A percentile compares a stretch with the other conserved stretches of the same genome.
These are phyloP conservation scores for Neltuma alba DNA, from an alignment of 306 rosid species.

Conservation along the genomic window DNA sequence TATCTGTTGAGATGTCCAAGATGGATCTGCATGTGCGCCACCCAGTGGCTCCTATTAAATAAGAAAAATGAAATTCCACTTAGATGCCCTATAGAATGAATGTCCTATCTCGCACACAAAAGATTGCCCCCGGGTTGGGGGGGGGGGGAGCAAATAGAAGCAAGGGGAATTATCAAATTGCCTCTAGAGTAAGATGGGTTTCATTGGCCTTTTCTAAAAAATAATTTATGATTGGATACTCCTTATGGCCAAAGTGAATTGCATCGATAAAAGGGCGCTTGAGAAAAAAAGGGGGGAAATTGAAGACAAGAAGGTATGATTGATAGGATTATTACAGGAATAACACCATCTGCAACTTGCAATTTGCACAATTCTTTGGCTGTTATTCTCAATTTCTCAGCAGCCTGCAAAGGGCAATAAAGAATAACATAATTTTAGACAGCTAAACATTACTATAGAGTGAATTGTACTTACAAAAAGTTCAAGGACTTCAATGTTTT, in stretches of 20 bases:
- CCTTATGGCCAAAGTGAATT: constrained; percentile 13
- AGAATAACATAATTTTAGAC: constrained; percentile 27
- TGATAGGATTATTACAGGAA: constrained; percentile 71
- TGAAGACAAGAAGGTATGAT: constrained; percentile 18
- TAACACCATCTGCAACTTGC: constrained; percentile 82
- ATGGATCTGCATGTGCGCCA: constrained; percentile 91
- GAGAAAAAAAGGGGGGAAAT: background rate
- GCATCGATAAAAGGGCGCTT: background rate
- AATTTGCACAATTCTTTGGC: constrained; percentile 67
- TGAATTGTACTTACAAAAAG: background rate
- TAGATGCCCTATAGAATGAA: constrained; percentile 12
- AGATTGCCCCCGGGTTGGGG: background rate
- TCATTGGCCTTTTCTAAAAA: background rate
- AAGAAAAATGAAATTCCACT: constrained; percentile 26
- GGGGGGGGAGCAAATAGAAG: constrained; percentile 14
- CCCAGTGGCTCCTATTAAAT: constrained; percentile 85
- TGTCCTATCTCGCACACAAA: background rate
- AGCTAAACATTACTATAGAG: background rate
- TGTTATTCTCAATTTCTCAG: constrained; percentile 82
- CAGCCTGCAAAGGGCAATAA: constrained; percentile 68
- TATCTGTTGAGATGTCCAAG: constrained; percentile 86
- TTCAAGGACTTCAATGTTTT: background rate
- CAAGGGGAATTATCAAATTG: constrained; percentile 15
- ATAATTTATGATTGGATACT: constrained; percentile 12
- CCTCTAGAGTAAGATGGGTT: background rate